Evolutionary conservation across 176 grass and related monocot species (phyloP).

Genomic region (Avena eriantha): DNA sequence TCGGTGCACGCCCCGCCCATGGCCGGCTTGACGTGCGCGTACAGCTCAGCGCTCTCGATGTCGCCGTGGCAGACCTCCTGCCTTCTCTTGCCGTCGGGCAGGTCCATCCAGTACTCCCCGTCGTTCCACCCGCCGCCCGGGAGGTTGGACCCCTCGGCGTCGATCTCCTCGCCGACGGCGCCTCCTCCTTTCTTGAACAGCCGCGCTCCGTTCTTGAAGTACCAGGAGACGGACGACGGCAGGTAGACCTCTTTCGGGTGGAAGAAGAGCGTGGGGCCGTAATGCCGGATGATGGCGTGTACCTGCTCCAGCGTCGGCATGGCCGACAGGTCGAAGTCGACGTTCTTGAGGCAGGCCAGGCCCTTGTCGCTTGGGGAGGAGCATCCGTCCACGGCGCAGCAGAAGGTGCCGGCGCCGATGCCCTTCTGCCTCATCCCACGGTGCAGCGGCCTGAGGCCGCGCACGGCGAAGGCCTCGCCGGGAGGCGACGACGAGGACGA

Average conservation of each 20-base stretch:
- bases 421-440: constrained; percentile 61
- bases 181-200: constrained; percentile 49
- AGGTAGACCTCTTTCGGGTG: constrained; percentile 86
- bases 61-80: constrained; percentile 47
- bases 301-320: constrained; percentile 93
- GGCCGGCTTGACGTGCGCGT: constrained; percentile 72
- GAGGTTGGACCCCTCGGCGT: constrained; percentile 63
- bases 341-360: constrained; percentile 73
- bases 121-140: constrained; percentile 66
- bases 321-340: constrained; percentile 62
- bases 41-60: constrained; percentile 64
- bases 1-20: constrained; percentile 70
- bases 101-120: constrained; percentile 73
- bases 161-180: constrained; percentile 47
- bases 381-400: constrained; percentile 55
- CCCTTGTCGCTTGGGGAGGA: constrained; percentile 34
- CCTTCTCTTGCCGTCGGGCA: constrained; percentile 45
- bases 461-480: constrained; percentile 54
- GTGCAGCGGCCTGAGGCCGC: constrained; percentile 56
- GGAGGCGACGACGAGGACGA: neutral
- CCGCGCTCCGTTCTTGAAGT: constrained; percentile 78
- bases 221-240: constrained; percentile 98
- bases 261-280: constrained; percentile 84
- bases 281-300: constrained; percentile 78
- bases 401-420: constrained; percentile 71